These are phyloP conservation scores for Hypoxylon rickii DNA, from an alignment of 495 filamentous ascomycete species.

Conservation along the genomic window DNA sequence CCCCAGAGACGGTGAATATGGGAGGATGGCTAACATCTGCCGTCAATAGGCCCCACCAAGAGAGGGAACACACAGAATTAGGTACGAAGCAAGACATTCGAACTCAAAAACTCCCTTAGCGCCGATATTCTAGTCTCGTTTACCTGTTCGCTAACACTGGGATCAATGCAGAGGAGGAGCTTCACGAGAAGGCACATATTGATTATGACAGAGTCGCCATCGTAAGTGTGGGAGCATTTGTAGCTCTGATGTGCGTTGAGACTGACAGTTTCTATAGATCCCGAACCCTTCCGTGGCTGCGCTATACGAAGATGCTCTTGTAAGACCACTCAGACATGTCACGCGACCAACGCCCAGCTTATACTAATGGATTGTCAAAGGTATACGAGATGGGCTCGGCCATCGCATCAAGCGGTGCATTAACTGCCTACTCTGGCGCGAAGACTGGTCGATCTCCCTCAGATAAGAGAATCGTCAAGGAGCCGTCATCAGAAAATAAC, in stretches of 20 bases:
- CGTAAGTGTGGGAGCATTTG: slow-evolving; percentile 55
- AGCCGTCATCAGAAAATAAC: slow-evolving; percentile 83
- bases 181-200: slow-evolving; percentile 98
- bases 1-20: slow-evolving; percentile 16
- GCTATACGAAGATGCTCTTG: slow-evolving; percentile 97
- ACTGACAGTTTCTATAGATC: slow-evolving; percentile 59
- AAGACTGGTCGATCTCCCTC: slow-evolving; percentile 97
- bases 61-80: slow-evolving; percentile 85
- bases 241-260: slow-evolving; percentile 1
- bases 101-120: neutral
- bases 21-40: slow-evolving; percentile 40
- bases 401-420: slow-evolving; percentile 91
- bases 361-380: slow-evolving; percentile 29
- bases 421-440: slow-evolving; percentile 95
- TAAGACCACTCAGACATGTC: slow-evolving; percentile 24
- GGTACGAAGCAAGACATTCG: slow-evolving; percentile 46
- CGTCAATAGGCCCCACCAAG: slow-evolving; percentile 64
- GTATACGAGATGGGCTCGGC: slow-evolving; percentile 97
- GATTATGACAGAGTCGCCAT: slow-evolving; percentile 99
- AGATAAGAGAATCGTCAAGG: slow-evolving; percentile 96
- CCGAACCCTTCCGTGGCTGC: slow-evolving; percentile 88
- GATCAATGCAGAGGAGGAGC: slow-evolving; percentile 73
- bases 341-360: slow-evolving; percentile 17
- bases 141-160: slow-evolving; percentile 31
- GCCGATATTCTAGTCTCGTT: neutral